Evolutionary conservation across 2,329 filamentous ascomycete genomes (phyloP).

Genomic region (Exophiala mesophila): DNA sequence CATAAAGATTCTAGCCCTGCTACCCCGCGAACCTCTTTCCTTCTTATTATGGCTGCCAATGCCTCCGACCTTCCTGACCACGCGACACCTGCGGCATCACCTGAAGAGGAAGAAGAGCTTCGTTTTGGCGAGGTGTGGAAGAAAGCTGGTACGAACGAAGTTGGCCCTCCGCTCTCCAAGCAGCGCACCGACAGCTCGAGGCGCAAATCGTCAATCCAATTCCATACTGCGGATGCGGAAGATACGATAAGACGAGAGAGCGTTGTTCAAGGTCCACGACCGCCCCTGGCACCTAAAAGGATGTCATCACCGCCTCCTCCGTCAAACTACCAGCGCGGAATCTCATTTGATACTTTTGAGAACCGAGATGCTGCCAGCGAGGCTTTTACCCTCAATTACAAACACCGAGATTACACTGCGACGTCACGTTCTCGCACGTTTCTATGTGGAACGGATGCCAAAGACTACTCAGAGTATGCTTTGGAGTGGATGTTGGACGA

Average conservation of each 20-base stretch:
- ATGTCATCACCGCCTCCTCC: constrained; percentile 36
- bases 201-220: constrained; percentile 26
- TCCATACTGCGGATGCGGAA: constrained; percentile 26
- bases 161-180: constrained; percentile 11
- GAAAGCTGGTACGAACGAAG: constrained; percentile 16
- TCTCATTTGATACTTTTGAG: constrained; percentile 71
- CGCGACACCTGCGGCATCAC: constrained; percentile 1
- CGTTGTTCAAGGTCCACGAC: constrained; percentile 17
- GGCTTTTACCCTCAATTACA: constrained; percentile 76
- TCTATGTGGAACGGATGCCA: constrained; percentile 84
- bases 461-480: constrained; percentile 87
- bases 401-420: constrained; percentile 79
- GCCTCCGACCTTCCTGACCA: constrained; percentile 3
- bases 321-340: constrained; percentile 61
- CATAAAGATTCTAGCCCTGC: constrained; percentile 1
- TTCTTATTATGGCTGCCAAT: constrained; percentile 12
- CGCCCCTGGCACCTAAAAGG: constrained; percentile 22
- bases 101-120: constrained; percentile 23
- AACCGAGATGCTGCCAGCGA: constrained; percentile 63
- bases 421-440: constrained; percentile 80
- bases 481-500: constrained; percentile 90
- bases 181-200: constrained; percentile 12
- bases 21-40: constrained; percentile 14
- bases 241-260: constrained; percentile 26
- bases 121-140: constrained; percentile 25